phyloP scores from a whole-genome alignment of 768 basidiomycete genomes.

The Phanerochaete carnosa region DNA sequence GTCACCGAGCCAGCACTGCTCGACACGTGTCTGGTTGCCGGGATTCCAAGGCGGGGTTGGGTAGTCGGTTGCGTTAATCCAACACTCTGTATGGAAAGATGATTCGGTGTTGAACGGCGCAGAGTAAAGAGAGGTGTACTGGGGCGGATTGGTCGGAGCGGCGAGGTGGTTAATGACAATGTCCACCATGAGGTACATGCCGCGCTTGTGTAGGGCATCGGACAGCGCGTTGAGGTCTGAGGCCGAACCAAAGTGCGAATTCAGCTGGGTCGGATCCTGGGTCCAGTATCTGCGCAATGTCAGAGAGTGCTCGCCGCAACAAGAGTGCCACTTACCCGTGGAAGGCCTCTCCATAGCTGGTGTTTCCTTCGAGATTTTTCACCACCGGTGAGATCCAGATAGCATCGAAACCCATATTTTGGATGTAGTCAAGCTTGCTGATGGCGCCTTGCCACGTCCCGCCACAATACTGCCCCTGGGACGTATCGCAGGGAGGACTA shows the following conservation, averaged over 20 bases:
- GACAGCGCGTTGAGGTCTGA: slow-evolving; percentile 49
- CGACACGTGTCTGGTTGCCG: slow-evolving; percentile 42
- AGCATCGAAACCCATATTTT: slow-evolving; percentile 57
- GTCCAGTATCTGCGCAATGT: slow-evolving; percentile 44
- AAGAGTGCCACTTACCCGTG: slow-evolving; percentile 38
- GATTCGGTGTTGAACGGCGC: slow-evolving; percentile 33
- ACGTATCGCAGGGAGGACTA: slow-evolving; percentile 40
- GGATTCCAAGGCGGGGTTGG: slow-evolving; percentile 3
- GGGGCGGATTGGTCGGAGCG: slow-evolving; percentile 25
- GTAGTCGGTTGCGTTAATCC: slow-evolving; percentile 34
- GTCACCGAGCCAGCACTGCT: slow-evolving; percentile 63
- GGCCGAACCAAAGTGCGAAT: slow-evolving; percentile 49
- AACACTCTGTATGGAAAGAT: slow-evolving; percentile 39
- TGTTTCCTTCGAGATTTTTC: slow-evolving; percentile 44
- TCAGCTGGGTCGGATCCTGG: slow-evolving; percentile 42
- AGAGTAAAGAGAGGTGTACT: slow-evolving; percentile 15
- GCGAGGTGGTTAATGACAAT: slow-evolving; percentile 64
- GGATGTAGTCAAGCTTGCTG: slow-evolving; percentile 59
- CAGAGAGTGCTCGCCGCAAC: background rate
- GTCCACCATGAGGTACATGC: slow-evolving; percentile 63
- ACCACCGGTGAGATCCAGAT: slow-evolving; percentile 58
- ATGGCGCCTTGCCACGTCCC: slow-evolving; percentile 53
- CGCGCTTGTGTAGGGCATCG: slow-evolving; percentile 43
- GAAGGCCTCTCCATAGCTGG: slow-evolving; percentile 52
- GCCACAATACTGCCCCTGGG: slow-evolving; percentile 49